Percentiles rank a stretch among this genome's conserved stretches.
Evolutionary conservation across 352 stramenopile species (phyloP).

Genomic region (Pythium phragmitis): DNA sequence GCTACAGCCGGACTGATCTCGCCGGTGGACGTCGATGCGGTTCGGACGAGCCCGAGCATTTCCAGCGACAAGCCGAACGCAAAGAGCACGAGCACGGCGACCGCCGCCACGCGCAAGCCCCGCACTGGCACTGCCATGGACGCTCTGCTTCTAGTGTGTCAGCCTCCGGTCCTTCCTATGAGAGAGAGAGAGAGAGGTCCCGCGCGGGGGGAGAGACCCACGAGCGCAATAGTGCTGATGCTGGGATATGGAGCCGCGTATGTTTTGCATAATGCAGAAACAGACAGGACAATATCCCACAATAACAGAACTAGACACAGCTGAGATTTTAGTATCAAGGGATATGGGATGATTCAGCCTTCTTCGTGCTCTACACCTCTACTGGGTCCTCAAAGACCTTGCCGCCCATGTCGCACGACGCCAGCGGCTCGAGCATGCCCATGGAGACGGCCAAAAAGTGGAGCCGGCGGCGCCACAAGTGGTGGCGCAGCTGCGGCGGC

Average conservation of each 20-base stretch:
- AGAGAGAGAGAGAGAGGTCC: too few relatives aligned
- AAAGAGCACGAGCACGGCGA: neutral
- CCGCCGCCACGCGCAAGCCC: neutral
- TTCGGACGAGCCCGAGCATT: neutral
- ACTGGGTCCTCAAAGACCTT: too few relatives aligned
- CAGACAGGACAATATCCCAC: neutral
- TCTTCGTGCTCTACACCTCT: too few relatives aligned
- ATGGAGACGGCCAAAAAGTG: constrained; percentile 48
- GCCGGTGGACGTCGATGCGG: neutral
- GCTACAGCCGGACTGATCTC: neutral
- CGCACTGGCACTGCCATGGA: neutral
- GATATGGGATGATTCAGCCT: too few relatives aligned
- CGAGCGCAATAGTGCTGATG: neutral
- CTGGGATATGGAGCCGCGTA: neutral
- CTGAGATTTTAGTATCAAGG: too few relatives aligned
- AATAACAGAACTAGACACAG: too few relatives aligned
- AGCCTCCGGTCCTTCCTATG: neutral
- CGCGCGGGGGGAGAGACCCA: neutral
- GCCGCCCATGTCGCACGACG: constrained; percentile 23
- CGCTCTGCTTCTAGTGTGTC: neutral
- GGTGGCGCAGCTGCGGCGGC: constrained; percentile 25
- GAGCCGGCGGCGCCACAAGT: constrained; percentile 33
- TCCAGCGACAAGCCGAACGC: constrained; percentile 2
- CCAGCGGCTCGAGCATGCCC: constrained; percentile 5
- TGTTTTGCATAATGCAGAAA: neutral